phyloP scores from a whole-genome alignment of 169 alveolate species.

The Plasmodium gaboni region DNA sequence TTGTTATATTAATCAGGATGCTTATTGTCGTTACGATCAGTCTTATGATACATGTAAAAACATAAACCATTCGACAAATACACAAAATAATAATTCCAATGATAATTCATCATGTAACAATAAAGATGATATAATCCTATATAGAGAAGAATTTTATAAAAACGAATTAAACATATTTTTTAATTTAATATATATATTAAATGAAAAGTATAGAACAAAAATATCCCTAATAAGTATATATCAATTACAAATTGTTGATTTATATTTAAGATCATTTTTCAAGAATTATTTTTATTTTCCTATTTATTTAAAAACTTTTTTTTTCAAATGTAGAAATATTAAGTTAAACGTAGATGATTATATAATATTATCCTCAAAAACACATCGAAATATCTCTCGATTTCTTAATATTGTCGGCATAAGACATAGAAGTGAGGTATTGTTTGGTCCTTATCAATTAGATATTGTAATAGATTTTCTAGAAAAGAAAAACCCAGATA shows the following conservation, averaged over 20 bases:
- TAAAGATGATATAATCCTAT: neutral
- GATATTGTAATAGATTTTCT: conserved; percentile 70
- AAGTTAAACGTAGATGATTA: conserved; percentile 47
- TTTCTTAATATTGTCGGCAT: conserved; percentile 48
- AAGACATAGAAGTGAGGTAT: conserved; percentile 66
- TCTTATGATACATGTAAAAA: too few relatives aligned
- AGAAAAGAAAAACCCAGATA: neutral
- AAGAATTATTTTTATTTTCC: conserved; percentile 39
- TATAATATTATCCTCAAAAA: conserved; percentile 49
- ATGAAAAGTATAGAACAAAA: conserved; percentile 54
- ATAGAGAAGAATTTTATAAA: conserved; percentile 30
- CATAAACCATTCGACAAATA: too few relatives aligned
- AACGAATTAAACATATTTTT: conserved; percentile 64
- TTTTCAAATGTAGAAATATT: conserved; percentile 43
- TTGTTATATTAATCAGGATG: neutral
- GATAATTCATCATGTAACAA: neutral
- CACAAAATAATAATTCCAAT: neutral
- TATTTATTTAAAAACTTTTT: conserved; percentile 25
- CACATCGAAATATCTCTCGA: conserved; percentile 60
- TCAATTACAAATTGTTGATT: conserved; percentile 61
- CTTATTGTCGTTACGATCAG: too few relatives aligned
- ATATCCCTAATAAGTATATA: conserved; percentile 54
- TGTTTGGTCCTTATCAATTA: conserved; percentile 67
- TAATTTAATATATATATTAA: conserved; percentile 54
- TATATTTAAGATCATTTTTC: conserved; percentile 51